Conservation (phyloP, 345 rosid genomes). For the Eutrema japonicum region DNA sequence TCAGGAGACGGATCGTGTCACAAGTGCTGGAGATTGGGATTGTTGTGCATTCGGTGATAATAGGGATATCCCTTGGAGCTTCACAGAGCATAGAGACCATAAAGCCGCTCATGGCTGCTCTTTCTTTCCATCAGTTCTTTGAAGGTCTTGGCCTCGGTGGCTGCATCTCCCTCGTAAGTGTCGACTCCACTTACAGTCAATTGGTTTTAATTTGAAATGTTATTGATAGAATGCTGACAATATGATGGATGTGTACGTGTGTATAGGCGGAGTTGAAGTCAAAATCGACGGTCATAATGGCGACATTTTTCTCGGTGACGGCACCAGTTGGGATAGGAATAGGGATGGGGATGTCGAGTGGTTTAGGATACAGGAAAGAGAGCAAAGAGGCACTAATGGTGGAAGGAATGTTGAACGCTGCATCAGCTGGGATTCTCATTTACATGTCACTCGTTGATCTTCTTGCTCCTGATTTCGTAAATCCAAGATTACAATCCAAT, state of each 20-base stretch:
- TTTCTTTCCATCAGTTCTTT: conserved; percentile 77
- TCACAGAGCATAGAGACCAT: conserved; percentile 55
- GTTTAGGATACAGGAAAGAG: conserved; percentile 48
- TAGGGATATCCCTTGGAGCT: conserved; percentile 73
- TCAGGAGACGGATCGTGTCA: conserved; percentile 55
- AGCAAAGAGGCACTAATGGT: conserved; percentile 57
- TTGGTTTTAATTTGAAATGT: not conserved
- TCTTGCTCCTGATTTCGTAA: conserved; percentile 72
- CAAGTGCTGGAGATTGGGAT: conserved; percentile 76
- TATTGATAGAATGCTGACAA: not conserved
- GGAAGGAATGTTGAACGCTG: conserved; percentile 65
- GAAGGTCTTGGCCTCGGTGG: conserved; percentile 88
- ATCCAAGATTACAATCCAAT: conserved; percentile 58
- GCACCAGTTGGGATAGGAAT: conserved; percentile 67
- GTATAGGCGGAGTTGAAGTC: conserved; percentile 60
- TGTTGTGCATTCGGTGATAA: conserved; percentile 72
- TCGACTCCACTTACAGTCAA: not conserved
- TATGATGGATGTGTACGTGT: not conserved
- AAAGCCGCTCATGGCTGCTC: conserved; percentile 67
- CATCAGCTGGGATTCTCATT: conserved; percentile 72
- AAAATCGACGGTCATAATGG: conserved; percentile 59
- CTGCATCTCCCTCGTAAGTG: conserved; percentile 64
- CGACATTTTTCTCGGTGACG: conserved; percentile 69
- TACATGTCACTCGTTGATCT: conserved; percentile 89
- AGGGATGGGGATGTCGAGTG: conserved; percentile 59